Evolutionary conservation across 1,284 basidiomycete species (phyloP).

Genomic region (Fomitiporia mediterranea): DNA sequence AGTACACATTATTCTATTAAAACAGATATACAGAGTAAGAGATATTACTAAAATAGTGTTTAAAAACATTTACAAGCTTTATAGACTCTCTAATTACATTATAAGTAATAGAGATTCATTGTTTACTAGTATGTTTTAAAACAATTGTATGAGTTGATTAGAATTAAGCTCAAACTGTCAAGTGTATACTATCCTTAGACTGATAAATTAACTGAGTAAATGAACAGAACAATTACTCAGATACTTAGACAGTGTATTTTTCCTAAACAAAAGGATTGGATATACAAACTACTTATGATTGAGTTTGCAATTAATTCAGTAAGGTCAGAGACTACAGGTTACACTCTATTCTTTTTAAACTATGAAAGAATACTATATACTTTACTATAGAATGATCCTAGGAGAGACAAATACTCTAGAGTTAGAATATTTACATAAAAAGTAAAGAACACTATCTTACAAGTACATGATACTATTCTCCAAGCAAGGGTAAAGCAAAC

Average conservation of each 20-base stretch:
- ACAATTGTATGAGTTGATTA: background rate
- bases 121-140: background rate
- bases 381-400: background rate
- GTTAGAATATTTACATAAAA: background rate
- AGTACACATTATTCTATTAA: background rate
- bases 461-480: background rate
- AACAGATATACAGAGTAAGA: background rate
- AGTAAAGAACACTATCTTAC: background rate
- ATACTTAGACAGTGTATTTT: background rate
- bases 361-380: background rate
- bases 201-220: background rate
- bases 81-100: background rate
- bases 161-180: background rate
- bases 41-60: background rate
- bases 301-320: background rate
- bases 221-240: background rate
- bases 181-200: background rate
- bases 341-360: background rate
- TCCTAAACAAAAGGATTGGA: background rate
- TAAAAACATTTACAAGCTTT: background rate
- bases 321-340: background rate
- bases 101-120: background rate
- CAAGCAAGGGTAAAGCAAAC: background rate
- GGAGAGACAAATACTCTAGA: background rate
- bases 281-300: background rate